A percentile compares a stretch with the other conserved stretches of the same genome.
Conservation (phyloP, 2,329 filamentous ascomycete genomes). For the Clarireedia homoeocarpa region DNA sequence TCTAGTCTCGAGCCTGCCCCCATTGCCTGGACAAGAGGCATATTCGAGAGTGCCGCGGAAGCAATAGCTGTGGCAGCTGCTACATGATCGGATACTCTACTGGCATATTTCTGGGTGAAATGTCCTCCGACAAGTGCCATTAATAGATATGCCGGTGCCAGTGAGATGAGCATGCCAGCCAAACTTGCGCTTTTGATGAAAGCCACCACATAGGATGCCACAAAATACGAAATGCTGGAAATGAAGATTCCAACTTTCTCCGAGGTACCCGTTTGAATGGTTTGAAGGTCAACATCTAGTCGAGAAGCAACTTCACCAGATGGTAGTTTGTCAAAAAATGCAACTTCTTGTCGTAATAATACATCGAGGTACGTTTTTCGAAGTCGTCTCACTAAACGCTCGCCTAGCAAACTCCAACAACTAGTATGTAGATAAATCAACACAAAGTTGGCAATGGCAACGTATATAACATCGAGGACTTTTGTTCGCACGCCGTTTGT, state of each 20-base stretch:
- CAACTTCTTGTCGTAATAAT: conserved; percentile 43
- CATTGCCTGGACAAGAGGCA: not conserved
- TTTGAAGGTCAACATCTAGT: conserved; percentile 47
- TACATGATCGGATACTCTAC: not conserved
- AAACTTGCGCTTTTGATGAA: conserved; percentile 48
- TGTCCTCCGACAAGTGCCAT: not conserved
- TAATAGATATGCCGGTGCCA: conserved; percentile 1
- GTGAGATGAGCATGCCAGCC: conserved; percentile 35
- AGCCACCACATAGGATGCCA: conserved; percentile 50
- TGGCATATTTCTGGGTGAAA: not conserved
- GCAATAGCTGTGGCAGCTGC: conserved; percentile 2
- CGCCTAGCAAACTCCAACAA: conserved; percentile 49
- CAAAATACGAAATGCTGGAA: conserved; percentile 33
- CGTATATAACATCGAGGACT: conserved; percentile 53
- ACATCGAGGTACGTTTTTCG: conserved; percentile 44
- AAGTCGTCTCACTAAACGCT: conserved; percentile 44
- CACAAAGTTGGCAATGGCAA: conserved; percentile 54
- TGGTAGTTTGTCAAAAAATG: conserved; percentile 46
- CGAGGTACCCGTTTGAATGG: conserved; percentile 48
- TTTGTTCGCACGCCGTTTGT: conserved; percentile 31
- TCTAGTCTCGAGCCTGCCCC: not conserved
- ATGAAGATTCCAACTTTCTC: conserved; percentile 54
- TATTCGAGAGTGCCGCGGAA: not conserved
- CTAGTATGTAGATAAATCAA: conserved; percentile 57
- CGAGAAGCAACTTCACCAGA: conserved; percentile 42